Conservation (phyloP, 495 filamentous ascomycete species). For the Neurospora sp. region DNA sequence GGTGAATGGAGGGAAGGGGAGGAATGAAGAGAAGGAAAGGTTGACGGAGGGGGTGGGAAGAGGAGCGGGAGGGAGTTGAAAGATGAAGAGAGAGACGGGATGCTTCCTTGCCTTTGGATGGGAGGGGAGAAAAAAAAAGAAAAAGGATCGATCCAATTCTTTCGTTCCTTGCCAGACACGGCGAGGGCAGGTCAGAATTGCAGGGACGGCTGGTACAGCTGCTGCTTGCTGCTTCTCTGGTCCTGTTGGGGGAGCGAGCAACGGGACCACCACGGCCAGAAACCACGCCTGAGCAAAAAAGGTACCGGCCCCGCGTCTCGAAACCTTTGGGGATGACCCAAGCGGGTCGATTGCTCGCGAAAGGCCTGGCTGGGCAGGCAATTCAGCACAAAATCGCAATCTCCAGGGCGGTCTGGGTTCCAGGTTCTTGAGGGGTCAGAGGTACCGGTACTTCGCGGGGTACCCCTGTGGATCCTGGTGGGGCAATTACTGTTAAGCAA, state of each 20-base stretch:
- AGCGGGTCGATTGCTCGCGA: constrained; percentile 15
- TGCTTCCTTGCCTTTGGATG: constrained; percentile 6
- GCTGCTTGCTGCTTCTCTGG: constrained; percentile 4
- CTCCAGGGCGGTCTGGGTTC: constrained; percentile 17
- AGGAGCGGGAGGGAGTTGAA: not conserved
- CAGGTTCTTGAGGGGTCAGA: constrained; percentile 5
- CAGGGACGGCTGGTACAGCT: not conserved
- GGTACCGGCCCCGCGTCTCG: constrained; percentile 17
- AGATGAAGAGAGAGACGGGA: constrained; percentile 5
- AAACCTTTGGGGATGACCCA: constrained; percentile 24
- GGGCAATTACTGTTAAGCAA: not conserved
- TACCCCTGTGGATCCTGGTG: constrained; percentile 3
- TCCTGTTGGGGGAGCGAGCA: constrained; percentile 8
- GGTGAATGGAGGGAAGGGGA: not conserved
- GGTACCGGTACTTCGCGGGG: constrained; percentile 22
- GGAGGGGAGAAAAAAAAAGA: constrained; percentile 3
- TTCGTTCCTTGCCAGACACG: not conserved
- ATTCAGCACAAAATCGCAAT: not conserved
- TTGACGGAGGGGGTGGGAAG: constrained; percentile 1
- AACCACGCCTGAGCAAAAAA: constrained; percentile 10
- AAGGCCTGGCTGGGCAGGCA: not conserved
- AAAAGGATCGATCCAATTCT: not conserved
- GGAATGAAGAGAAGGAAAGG: not conserved
- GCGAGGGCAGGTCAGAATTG: not conserved
- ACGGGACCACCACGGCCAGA: not conserved